Percentiles rank a stretch among this genome's conserved stretches.
These are phyloP conservation scores for Neurospora sp. DNA, from an alignment of 495 filamentous ascomycete genomes.

Conservation along the genomic window DNA sequence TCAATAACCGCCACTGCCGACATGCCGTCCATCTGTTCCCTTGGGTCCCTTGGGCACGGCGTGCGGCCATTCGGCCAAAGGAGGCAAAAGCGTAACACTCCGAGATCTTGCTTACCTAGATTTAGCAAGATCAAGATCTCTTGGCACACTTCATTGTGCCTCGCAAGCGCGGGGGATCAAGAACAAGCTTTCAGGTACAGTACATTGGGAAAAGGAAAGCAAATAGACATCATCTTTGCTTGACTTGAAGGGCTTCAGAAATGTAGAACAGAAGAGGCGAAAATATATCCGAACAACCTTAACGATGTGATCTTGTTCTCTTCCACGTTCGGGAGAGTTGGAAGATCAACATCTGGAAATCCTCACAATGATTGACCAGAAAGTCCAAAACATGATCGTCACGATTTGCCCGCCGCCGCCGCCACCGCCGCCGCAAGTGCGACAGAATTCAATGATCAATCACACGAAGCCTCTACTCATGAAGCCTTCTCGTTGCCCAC, in stretches of 20 bases:
- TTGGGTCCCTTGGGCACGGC: too few relatives aligned
- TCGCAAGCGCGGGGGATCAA: neutral
- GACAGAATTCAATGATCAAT: neutral
- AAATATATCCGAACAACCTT: neutral
- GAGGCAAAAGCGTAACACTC: neutral
- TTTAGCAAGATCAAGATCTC: neutral
- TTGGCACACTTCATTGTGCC: neutral
- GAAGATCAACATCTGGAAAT: neutral
- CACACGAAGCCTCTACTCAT: neutral
- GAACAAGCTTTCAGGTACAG: neutral
- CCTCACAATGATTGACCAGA: neutral
- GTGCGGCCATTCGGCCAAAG: neutral
- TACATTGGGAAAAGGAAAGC: neutral
- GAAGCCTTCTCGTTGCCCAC: neutral
- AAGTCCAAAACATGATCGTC: neutral
- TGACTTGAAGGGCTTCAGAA: neutral
- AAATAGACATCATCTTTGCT: neutral
- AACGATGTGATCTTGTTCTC: neutral
- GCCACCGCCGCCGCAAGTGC: neutral
- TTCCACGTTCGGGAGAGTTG: neutral
- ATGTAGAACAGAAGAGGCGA: neutral
- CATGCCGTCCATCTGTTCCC: neutral
- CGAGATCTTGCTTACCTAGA: neutral
- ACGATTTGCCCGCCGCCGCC: neutral
- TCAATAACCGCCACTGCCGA: neutral